Base-by-base conservation (phyloP, 2,329 filamentous ascomycete species). In the Whalleya microplaca region DNA sequence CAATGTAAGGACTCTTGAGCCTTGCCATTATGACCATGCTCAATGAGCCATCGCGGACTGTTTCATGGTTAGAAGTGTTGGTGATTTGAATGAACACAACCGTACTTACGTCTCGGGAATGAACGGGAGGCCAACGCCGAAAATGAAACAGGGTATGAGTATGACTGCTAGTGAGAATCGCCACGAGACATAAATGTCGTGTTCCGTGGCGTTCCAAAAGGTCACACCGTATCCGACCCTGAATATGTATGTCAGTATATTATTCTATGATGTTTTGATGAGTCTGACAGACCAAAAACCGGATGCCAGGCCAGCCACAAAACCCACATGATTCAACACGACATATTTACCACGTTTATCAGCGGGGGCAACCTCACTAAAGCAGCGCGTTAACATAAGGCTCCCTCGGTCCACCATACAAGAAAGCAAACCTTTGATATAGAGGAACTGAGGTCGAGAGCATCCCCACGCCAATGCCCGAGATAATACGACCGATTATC, bases 311-410 rank as follows among this genome's bases (percentile, higher is more conserved):
- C 83, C 83, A 2, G 76, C 75, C 21, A 85, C 78, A 55, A 86
- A 80, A 2, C 84, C 83, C 44, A 84, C 76, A 50, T 86, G 83
- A 63, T 85, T 85, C 69, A 85, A 75, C 9, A 84, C 81, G 1
- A 86, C 82, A 55, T 82, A 82, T 57, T 76, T 76, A 2, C 84
- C 83, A 7, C 83, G 75, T 54, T 83, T 73, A 12, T 73, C 75
- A 0, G 82, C 80, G 0, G 83, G 82, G 0, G 82, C 75, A 19
- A 85, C 76, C 66, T 85, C 83, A 64, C 82, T 84, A 37, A 5
- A 20, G 14, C 10, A 9, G 21, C 9, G 16, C 8, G 44, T 64
- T 45, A 64, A 40, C 42, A 18, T 18, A 2, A n/a, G 18, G 9
- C n/a, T 32, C 12, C 21, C 2, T 32, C 32, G 14, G 2, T 3